Base-by-base conservation (phyloP, 768 basidiomycete genomes). In the Suillus decipiens region DNA sequence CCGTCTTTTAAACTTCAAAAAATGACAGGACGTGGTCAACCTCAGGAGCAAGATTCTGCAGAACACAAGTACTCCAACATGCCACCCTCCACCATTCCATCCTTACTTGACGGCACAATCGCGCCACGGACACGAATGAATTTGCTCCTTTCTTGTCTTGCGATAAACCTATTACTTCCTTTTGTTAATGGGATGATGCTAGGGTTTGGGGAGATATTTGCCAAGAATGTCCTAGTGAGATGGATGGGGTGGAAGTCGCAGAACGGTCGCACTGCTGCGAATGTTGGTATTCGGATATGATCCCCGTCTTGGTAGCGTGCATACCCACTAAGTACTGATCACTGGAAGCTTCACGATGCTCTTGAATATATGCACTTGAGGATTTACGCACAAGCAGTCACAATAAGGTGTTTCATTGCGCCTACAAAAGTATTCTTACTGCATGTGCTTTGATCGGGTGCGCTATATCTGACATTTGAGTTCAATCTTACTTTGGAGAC, bases 151-250 rank as follows among this genome's bases (percentile, higher is more conserved):
- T 88, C 91, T 17, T 86, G 90, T 28, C 73, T 95, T 66, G 89
- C 90, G 33, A 91, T 96, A 72, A 96, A 96, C 73, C 73, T 96
- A 65, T 72, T 91, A 1, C 81, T 96, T 43, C 94, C 94, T 0
- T 96, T 96, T 74, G 84, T 96, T 10, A 96, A 96, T 67, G 95
- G 94, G 22, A 91, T 96, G 63, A 96, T 96, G 94, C 86, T 95
- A 58, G 94, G 94, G n/a, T 95, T 96, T 71, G 94, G 94, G 45
- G 95, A 96, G 76, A 90, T 96, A 57, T 94, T 95, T 72, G 94
- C 90, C 41, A 90, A 90, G 75, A 85, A 89, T 51, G 81, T 91
- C n/a, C 73, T 92, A 19, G 76, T 90, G 19, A 72, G 75, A 8
- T 82, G 82, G 82, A 71, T 82, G 47, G 81, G 81, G 42, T 82